A percentile compares a stretch with the other conserved stretches of the same genome.
Conservation (phyloP, 78 protist genomes). For the Cavenderia fasciculata region DNA sequence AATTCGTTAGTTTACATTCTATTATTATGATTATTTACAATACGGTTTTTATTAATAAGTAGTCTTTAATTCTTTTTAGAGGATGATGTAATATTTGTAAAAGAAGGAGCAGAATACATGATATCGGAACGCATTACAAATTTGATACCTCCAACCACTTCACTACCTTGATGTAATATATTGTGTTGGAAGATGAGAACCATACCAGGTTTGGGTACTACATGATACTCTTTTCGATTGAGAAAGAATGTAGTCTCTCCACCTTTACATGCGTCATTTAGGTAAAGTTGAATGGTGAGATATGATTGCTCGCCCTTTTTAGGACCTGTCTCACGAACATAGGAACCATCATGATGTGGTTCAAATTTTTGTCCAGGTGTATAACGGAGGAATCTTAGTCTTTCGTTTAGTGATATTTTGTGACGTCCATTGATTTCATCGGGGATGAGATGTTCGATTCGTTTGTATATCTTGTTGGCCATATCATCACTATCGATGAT, state of each 20-base stretch:
- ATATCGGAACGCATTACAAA: conserved; percentile 53
- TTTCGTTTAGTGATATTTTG: conserved; percentile 15
- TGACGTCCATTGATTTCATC: not conserved
- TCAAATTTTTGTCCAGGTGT: conserved; percentile 26
- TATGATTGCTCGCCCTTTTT: conserved; percentile 21
- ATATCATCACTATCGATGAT: conserved; percentile 51
- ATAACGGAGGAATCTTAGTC: conserved; percentile 48
- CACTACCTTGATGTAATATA: conserved; percentile 17
- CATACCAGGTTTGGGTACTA: conserved; percentile 24
- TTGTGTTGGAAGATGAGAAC: conserved; percentile 52
- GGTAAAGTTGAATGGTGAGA: conserved; percentile 18
- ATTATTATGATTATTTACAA: too few relatives aligned
- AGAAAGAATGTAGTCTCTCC: conserved; percentile 50
- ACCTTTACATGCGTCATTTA: conserved; percentile 27
- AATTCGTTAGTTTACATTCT: too few relatives aligned
- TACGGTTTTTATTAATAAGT: too few relatives aligned
- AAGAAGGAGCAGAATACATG: too few relatives aligned
- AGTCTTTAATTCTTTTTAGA: too few relatives aligned
- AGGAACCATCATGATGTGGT: conserved; percentile 19
- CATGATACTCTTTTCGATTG: not conserved
- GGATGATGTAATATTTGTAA: too few relatives aligned
- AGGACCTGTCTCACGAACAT: conserved; percentile 16
- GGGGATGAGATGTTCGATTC: conserved; percentile 16
- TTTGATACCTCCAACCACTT: conserved; percentile 27
- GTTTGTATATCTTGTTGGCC: conserved; percentile 28